Base-by-base conservation (phyloP, 441 rosid genomes). In the Gossypium schwendimanii region DNA sequence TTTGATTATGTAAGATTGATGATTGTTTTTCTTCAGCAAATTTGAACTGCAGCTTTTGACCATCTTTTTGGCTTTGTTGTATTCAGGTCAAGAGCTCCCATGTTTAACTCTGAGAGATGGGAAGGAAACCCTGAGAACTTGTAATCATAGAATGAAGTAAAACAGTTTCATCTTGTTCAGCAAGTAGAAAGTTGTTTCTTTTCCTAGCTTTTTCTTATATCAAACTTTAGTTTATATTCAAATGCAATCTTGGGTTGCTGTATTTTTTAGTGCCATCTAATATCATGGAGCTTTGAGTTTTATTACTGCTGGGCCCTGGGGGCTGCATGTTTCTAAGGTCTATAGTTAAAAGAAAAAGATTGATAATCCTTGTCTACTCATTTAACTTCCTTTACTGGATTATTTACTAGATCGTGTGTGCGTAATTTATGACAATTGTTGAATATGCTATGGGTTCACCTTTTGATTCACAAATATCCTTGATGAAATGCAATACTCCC, bases 31-130 rank as follows among this genome's bases (percentile, higher is more conserved):
- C 39, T 12, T 65, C 55, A 24, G 47, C 4, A 14, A 14, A 3
- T 66, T 31, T 63, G 65, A 63, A 70, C 68, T 63, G 2, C 28
- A 18, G 68, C 50, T 39, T 63, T 14, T 41, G 14, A 66, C 39
- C 14, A 71, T 24, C 3, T 53, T 69, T 36, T 54, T 58, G 53
- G 60, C 53, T 75, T 73, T 45, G 62, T 60, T 39, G 53, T 83
- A 9, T 75, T 79, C 83, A 77, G 81, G 76, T 67, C 41, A 62
- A 45, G 70, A 44, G 75, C 61, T 18, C 64, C 28, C 49, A 6
- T 60, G 28, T 41, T 61, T 6, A 20, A 17, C 47, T 3, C 63
- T 20, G 71, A 50, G 54, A 7, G 63, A 18, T 62, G 31, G 10
- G 12, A 63, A 20, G 21, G 63, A 71, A 69, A 53, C 41, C 61